Base-by-base conservation (phyloP, 2,329 filamentous ascomycete genomes). In the Cercospora canescens region DNA sequence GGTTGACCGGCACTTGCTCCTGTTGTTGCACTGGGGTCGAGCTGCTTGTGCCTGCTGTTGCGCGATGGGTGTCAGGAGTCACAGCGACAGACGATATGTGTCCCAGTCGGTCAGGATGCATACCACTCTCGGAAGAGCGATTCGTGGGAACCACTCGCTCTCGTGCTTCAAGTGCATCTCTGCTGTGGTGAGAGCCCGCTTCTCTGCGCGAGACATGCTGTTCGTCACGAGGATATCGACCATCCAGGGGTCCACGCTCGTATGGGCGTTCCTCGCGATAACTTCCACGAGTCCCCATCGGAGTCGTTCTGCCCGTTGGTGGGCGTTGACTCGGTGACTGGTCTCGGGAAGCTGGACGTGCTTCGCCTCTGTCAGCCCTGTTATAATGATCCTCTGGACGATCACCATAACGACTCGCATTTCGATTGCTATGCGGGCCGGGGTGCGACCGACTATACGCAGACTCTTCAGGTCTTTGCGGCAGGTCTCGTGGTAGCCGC, bases 401-500 rank as follows among this genome's bases (percentile, higher is more conserved):
- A 37, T 69, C 66, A 62, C 63, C 70, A 35, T 79, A 79, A 24
- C 79, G 70, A 16, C 61, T 35, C 30, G 55, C 60, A 26, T 59
- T 48, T 3, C 65, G 37, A 24, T 50, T 50, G 4, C 59, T 57
- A 35, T 62, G 41, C n/a, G 55, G 58, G 11, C 35, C 58, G 30
- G 71, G 60, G 34, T 56, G 60, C 32, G 69, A 66, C 52, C 69
- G 65, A 35, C 62, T 58, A 41, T 52, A 56, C n/a, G 60, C 54
- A 41, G 64, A 61, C 21, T 64, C 34, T n/a, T 74, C 72, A 12
- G 69, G 68, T n/a, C 72, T 67, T 21, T 67, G 48, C 1, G 88
- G 88, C 6, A 90, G 78, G 16, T 77, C 76, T 68, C 81, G 81
- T 30, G 78, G 72, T 55, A 71, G 66, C 64, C 77, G 75, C 26